Evolutionary conservation across 2,329 filamentous ascomycete genomes (phyloP), one percentile per base, ranked within the genome.

Genomic region (Colletotrichum higginsianum): DNA sequence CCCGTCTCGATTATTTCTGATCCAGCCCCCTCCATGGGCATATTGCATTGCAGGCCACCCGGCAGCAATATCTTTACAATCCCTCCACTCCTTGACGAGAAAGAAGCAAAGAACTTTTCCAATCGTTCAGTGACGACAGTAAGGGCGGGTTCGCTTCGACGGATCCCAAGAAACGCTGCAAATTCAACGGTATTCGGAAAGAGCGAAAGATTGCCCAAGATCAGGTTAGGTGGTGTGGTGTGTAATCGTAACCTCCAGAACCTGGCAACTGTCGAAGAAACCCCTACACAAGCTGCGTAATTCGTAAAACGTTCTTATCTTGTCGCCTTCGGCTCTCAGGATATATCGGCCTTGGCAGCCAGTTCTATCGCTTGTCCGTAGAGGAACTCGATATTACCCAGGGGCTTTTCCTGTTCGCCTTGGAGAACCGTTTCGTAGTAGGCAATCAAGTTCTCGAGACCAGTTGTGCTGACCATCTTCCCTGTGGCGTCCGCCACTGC

Each of bases 401-500:
- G 15, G 53, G 30, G 52, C 18, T 15, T 16, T 26, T 4, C 47
- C 8, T 18, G 15, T 18, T 46, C 58, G 46, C 15, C 35, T 30
- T 50, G 42, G 8, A 61, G 58, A 38, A 69, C 35, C 44, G 67
- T 44, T 30, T 72, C 86, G 79, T 93, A 93, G 80, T 91, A 94
- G 57, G 88, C 87, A 75, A 93, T 83, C 66, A 94, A 84, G 78
- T 88, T 88, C 70, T 85, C 86, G 78, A 93, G 83, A 60, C 92
- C 92, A 74, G 83, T 83, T 71, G 84, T 83, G 71, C 85, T 77
- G 82, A 76, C 84, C 15, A 73, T 84, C 74, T 86, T 80, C 68
- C 58, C 65, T 30, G 82, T 80, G 66, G 87, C 84, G 81, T 95
- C 93, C 78, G 91, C 89, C 73, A 91, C 82, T 66, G 93, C 92